Evolutionary conservation across 148 eudicot species (phyloP).

Genomic region (Camellia japonica): DNA sequence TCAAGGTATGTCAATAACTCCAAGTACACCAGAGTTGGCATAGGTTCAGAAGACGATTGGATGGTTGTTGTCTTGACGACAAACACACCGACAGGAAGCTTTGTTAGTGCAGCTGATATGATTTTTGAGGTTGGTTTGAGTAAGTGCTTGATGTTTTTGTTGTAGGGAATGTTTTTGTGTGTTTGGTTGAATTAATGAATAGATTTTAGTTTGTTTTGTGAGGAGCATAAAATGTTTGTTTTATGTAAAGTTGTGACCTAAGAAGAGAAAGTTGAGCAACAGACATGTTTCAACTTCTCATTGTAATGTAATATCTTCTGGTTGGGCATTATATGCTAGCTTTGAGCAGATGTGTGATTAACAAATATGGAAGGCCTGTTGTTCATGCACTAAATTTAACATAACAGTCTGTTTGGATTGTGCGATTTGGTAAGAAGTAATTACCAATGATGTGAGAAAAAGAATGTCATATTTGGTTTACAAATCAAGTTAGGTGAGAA

Average conservation of each 20-base stretch:
- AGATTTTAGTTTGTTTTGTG: neutral
- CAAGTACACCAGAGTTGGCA: conserved; percentile 56
- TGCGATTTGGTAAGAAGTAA: no score
- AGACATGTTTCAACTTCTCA: neutral
- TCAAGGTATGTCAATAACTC: conserved; percentile 47
- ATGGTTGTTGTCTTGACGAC: conserved; percentile 68
- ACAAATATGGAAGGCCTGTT: no score
- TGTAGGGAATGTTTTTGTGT: conserved; percentile 17
- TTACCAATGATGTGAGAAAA: no score
- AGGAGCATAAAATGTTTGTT: neutral
- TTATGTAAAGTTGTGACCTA: neutral
- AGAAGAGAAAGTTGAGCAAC: neutral
- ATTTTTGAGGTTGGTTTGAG: conserved; percentile 9
- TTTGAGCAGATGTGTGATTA: neutral
- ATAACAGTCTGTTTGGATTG: no score
- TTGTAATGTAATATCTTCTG: neutral
- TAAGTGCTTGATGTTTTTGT: conserved; percentile 9
- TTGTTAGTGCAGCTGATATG: conserved; percentile 30
- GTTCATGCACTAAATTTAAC: no score
- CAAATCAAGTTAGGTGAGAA: no score
- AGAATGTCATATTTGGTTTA: no score
- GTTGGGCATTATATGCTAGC: neutral
- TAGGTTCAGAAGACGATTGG: conserved; percentile 78
- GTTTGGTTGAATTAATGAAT: neutral
- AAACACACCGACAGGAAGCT: conserved; percentile 42